Evolutionary conservation across 805 yeast genomes (phyloP).

Genomic region (Grigorovia transvaalensis): DNA sequence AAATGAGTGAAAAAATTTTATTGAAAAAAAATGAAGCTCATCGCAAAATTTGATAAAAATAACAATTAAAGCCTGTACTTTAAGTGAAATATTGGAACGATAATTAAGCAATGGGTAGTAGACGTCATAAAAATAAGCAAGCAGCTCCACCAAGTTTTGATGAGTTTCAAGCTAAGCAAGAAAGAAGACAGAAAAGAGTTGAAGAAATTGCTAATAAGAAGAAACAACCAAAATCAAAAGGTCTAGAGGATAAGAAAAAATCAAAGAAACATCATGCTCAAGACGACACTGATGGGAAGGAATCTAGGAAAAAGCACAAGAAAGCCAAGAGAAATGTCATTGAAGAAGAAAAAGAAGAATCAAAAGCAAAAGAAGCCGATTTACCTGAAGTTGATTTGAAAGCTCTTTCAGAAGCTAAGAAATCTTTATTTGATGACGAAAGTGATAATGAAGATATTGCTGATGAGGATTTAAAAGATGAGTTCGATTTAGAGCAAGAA

Average conservation of each 20-base stretch:
- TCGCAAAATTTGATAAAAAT: slow-evolving; percentile 3
- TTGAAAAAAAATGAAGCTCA: slow-evolving; percentile 2
- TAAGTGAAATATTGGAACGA: not conserved
- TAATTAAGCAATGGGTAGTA: slow-evolving; percentile 55
- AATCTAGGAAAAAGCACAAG: slow-evolving; percentile 7
- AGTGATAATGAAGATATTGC: slow-evolving; percentile 27
- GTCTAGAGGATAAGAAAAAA: slow-evolving; percentile 16
- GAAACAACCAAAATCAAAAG: slow-evolving; percentile 26
- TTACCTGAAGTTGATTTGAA: slow-evolving; percentile 60
- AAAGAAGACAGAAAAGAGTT: slow-evolving; percentile 29
- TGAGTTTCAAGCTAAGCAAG: slow-evolving; percentile 55
- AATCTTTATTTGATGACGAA: slow-evolving; percentile 60
- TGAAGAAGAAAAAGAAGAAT: slow-evolving; percentile 11
- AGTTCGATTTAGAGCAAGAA: slow-evolving; percentile 52
- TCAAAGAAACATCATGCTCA: slow-evolving; percentile 11
- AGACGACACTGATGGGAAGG: slow-evolving; percentile 6
- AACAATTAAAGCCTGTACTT: not conserved
- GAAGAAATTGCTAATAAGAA: slow-evolving; percentile 17
- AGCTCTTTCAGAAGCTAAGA: slow-evolving; percentile 58
- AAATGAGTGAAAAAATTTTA: slow-evolving; percentile 8
- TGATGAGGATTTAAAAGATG: slow-evolving; percentile 30
- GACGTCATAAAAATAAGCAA: slow-evolving; percentile 87
- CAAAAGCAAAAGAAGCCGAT: slow-evolving; percentile 31
- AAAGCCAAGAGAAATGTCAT: slow-evolving; percentile 11
- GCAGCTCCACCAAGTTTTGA: slow-evolving; percentile 85